Evolutionary conservation across 768 basidiomycete genomes (phyloP), one percentile per base, ranked within the genome.

Genomic region (Tylopilus rubrobrunneus): DNA sequence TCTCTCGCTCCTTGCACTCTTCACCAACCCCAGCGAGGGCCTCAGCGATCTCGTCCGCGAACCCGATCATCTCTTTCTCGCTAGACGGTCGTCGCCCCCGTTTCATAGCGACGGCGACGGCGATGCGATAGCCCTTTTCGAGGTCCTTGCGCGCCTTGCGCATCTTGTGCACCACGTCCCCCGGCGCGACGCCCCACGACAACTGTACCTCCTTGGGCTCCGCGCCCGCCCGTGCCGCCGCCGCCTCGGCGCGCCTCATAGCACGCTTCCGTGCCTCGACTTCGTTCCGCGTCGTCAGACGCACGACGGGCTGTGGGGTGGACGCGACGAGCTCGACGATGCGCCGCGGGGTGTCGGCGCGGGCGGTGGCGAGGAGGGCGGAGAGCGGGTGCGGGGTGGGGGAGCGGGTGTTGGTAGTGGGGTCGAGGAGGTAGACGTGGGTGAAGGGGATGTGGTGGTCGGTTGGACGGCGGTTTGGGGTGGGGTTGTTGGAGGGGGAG

Each of bases 181-280:
- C 79, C 29, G 66, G 57, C 7, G 72, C 80, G 12, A 84, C 78
- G 3, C 73, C 75, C 87, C 89, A 92, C 12, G 84, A 82, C 44
- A 92, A 63, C 69, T 87, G 85, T 5, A 89, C 73, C 71, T 89
- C 85, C 72, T 90, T 91, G 50, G 71, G 64, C 57, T 70, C 71
- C 55, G 63, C 64, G 23, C 64, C 58, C 10, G 52, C 62, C 53
- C 56, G 64, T 49, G 21, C 66, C 54, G 53, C 74, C 66, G 48
- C 71, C 65, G 43, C 68, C 57, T 39, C 52, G 61, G 73, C 71
- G 45, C 62, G 67, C 57, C 71, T 74, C 47, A 67, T 59, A 51
- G 71, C 68, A 55, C 70, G 73, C 19, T 71, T 64, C 56, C 73
- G 74, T 37, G 69, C 70, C 52, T 71, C 73, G 37, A 71, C 69